Percentiles rank a stretch among this genome's conserved stretches.
These are phyloP conservation scores for Coemansia sp. DNA, from an alignment of 192 early-diverging fungal species.

Conservation along the genomic window DNA sequence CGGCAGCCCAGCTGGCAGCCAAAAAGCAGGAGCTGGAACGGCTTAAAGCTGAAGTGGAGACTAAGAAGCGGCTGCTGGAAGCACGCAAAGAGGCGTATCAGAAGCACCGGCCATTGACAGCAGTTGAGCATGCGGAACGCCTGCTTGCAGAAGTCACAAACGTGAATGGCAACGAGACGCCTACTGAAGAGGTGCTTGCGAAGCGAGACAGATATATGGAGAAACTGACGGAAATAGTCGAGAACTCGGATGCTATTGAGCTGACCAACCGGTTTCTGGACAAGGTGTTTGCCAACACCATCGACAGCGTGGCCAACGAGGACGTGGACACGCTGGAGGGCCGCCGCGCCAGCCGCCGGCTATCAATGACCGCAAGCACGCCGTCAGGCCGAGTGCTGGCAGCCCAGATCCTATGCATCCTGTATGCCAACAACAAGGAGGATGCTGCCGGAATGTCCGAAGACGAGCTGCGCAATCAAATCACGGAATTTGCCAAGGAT, in stretches of 20 bases:
- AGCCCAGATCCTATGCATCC: slow-evolving; percentile 49
- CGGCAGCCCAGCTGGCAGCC: slow-evolving; percentile 25
- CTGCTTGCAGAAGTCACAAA: slow-evolving; percentile 22
- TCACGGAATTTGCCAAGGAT: slow-evolving; percentile 50
- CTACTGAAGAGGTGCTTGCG: slow-evolving; percentile 4
- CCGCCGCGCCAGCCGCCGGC: slow-evolving; percentile 37
- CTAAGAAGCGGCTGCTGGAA: slow-evolving; percentile 35
- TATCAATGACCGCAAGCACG: slow-evolving; percentile 35
- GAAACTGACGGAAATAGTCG: slow-evolving; percentile 34
- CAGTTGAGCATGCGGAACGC: slow-evolving; percentile 42
- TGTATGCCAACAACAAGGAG: slow-evolving; percentile 27
- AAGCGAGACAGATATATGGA: slow-evolving; percentile 15
- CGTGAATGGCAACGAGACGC: not conserved
- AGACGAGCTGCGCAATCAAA: slow-evolving; percentile 35
- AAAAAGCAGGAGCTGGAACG: slow-evolving; percentile 24
- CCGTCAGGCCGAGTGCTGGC: slow-evolving; percentile 41
- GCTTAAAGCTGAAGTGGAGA: slow-evolving; percentile 33
- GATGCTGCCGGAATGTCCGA: slow-evolving; percentile 36
- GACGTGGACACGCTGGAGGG: slow-evolving; percentile 42
- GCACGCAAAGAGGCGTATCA: slow-evolving; percentile 30
- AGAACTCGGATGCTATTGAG: slow-evolving; percentile 39
- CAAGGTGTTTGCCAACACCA: slow-evolving; percentile 49
- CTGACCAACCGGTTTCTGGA: slow-evolving; percentile 40
- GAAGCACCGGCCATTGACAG: slow-evolving; percentile 40
- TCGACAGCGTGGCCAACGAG: slow-evolving; percentile 51